phyloP scores from a whole-genome alignment of 345 rosid genomes.

The Murraya paniculata region DNA sequence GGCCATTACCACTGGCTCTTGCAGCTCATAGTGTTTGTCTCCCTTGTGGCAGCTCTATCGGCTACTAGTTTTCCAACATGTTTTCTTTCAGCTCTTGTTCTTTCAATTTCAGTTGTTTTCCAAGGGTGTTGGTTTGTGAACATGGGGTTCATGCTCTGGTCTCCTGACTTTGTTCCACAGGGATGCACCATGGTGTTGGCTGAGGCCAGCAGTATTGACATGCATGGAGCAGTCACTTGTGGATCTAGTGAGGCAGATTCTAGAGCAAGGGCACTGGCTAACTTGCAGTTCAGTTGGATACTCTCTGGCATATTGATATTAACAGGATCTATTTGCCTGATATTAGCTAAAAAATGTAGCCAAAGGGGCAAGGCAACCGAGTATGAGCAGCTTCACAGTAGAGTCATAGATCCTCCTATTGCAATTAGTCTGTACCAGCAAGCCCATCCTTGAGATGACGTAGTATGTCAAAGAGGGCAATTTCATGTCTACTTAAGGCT shows the following conservation, averaged over 20 bases:
- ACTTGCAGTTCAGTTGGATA: constrained; percentile 94
- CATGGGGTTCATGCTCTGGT: constrained; percentile 91
- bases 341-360: constrained; percentile 39
- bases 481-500: not conserved
- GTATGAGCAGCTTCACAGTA: constrained; percentile 48
- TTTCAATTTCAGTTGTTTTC: constrained; percentile 60
- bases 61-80: constrained; percentile 44
- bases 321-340: constrained; percentile 55
- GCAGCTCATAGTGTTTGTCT: constrained; percentile 66
- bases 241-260: constrained; percentile 51
- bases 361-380: constrained; percentile 24
- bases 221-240: constrained; percentile 63
- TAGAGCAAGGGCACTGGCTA: constrained; percentile 74
- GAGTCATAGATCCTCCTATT: constrained; percentile 33
- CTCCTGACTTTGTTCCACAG: constrained; percentile 55
- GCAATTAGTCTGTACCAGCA: constrained; percentile 29
- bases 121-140: constrained; percentile 86
- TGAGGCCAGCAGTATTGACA: constrained; percentile 17
- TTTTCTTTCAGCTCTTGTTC: constrained; percentile 56
- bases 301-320: constrained; percentile 54
- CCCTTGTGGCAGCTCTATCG: constrained; percentile 55
- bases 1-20: constrained; percentile 91
- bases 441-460: constrained; percentile 19
- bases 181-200: constrained; percentile 52
- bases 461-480: constrained; percentile 1